Evolutionary conservation across 164 flowering plant genomes (phyloP).

Genomic region (Vitis amurensis): DNA sequence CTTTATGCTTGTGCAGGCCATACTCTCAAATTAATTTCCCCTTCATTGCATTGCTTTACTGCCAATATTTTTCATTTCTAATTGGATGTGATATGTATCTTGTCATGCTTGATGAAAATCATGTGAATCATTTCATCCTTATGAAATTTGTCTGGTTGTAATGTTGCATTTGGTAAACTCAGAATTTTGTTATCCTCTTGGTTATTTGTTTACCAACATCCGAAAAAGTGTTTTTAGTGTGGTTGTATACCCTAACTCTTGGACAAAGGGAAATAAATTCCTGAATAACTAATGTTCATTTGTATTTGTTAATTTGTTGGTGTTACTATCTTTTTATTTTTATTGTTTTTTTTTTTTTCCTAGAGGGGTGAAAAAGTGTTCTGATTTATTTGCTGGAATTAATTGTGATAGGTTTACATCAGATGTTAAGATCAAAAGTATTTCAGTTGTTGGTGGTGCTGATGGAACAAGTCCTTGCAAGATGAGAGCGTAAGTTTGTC

Average conservation of each 20-base stretch:
- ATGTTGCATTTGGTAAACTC: not conserved
- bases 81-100: not conserved
- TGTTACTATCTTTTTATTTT: too few species aligned
- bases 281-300: too few species aligned
- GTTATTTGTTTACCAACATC: not conserved
- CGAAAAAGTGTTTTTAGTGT: too few species aligned
- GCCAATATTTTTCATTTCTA: not conserved
- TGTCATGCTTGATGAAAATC: not conserved
- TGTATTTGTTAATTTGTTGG: too few species aligned
- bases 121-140: not conserved
- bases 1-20: too few species aligned
- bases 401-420: constrained; percentile 68
- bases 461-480: constrained; percentile 94
- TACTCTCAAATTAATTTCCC: too few species aligned
- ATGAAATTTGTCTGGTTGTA: not conserved
- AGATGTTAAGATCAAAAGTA: constrained; percentile 95
- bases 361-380: not conserved
- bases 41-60: too few species aligned
- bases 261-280: too few species aligned
- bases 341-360: too few species aligned
- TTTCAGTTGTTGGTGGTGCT: constrained; percentile 90
- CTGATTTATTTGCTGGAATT: not conserved
- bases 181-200: not conserved
- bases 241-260: too few species aligned
- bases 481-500: constrained; percentile 84